Base-by-base conservation (phyloP, 768 basidiomycete species). In the Pleurotus sapidus region DNA sequence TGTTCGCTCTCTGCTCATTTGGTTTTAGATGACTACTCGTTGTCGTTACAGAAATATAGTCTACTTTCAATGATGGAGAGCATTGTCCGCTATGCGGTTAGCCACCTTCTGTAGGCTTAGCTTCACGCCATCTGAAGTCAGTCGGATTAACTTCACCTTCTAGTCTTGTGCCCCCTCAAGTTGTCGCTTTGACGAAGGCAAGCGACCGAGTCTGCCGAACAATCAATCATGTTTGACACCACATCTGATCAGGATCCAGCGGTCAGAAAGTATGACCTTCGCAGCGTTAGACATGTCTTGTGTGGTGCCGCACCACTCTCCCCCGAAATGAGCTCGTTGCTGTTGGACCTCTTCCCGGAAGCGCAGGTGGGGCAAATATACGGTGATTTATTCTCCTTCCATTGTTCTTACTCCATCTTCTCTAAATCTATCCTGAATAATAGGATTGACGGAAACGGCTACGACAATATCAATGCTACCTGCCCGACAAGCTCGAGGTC, bases 281-380 rank as follows among this genome's bases (percentile, higher is more conserved):
- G 65, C 8, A 59, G 53, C 61, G 68, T 72, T 70, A 80, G 67
- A 59, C 71, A 69, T 60, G 68, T 84, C 17, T 70, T 73, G 57
- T 67, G 63, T 61, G 84, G 85, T 20, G 86, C 86, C 23, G 86
- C 85, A 6, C 86, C 86, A 45, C 73, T 86, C 46, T 77, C 82
- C 0, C 60, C 67, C 27, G 80, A 84, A 59, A 63, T 83, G n/a
- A 82, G 78, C 59, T 65, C 73, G 34, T 75, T 74, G 60, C 69
- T 84, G 23, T 64, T 65, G 15, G 66, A 73, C 39, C 60, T 79
- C 34, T 77, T 87, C 34, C 86, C 86, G 0, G 61, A 72, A 14
- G 75, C 76, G 1, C 70, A 71, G 55, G 74, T 87, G n/a, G 84
- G 82, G n/a, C 86, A 87, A 65, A 79, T 77, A 14, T 87, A 85